Base-by-base conservation (phyloP, 148 eudicot species). In the Rhododendron williamsianum region DNA sequence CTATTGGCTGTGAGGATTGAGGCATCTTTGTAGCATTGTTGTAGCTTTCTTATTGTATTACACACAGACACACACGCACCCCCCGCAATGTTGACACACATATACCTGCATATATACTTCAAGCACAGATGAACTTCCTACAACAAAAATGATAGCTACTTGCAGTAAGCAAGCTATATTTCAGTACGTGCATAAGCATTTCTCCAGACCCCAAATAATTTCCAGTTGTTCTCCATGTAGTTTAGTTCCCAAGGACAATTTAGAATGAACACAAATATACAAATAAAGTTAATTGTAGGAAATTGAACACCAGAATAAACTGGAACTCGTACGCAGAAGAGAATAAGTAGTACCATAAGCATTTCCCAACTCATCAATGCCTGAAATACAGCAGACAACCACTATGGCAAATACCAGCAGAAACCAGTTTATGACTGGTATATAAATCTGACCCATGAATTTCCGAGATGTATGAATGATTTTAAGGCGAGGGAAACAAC, bases 401-500 rank as follows among this genome's bases (percentile, higher is more conserved):
- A 92, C 93, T 84, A 97, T 87, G 43, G 95, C 90, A 51, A 91
- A 87, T 76, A 83, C 98, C 85, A 97, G 96, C 85, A 97, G 92
- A 91, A 94, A 97, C 99, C 99, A 97, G 90, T 97, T 97, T 87
- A 97, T 91, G 87, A 93, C 95, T 58, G 99, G 99, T 87, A 97
- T 97, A 88, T 97, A 97, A 84, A 97, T 97, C 87, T 97, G 98
- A 45, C 98, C 99, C 98, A 95, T 94, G 90, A 95, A 97, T 86
- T 97, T 97, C 85, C 98, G 92, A 86, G 99, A 97, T 19, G 99
- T 95, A 87, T 97, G 99, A 80, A 97, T 89, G 81, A 97, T 95
- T 90, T 97, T 97, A 60, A 97, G 98, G 84, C 98, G 95, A 87
- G 99, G 99, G 87, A 97, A 97, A 88, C 99, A 97, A 88, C 99